Base-by-base conservation (phyloP, 2,329 filamentous ascomycete genomes). In the Juglanconis oblonga region DNA sequence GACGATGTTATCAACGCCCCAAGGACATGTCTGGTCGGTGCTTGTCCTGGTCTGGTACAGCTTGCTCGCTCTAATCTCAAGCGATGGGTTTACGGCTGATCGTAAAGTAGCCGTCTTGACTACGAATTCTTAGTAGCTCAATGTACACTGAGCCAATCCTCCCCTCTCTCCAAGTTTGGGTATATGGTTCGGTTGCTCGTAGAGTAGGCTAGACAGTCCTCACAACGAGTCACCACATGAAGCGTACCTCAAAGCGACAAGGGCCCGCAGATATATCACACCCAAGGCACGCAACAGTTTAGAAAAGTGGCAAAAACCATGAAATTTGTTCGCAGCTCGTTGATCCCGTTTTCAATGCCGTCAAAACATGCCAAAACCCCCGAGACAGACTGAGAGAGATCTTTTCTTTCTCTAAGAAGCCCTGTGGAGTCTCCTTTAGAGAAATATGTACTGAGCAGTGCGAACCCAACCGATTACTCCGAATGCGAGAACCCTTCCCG, bases 391-490 rank as follows among this genome's bases (percentile, higher is more conserved):
- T 47, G 45, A 59, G 62, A 62, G 62, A 61, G 52, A 57, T 58
- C 55, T 61, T 54, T 62, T 48, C 35, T 33, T 54, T 59, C 56
- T 45, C 52, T 57, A 45, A 47, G 53, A 59, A 55, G 58, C 55
- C 53, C 51, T 54, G 53, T 55, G 58, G 44, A 56, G 55, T 52
- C 35, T 31, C 42, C 61, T 63, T 67, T 62, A 60, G 66, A 67
- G 64, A 60, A 64, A 65, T 59, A 62, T 64, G 59, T 64, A 64
- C 56, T 57, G 62, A 64, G 54, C 59, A 79, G 74, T 78, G 77
- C 55, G 55, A 57, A 80, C 79, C 79, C 77, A 81, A 81, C 79
- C 79, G 77, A 78, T 82, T 80, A 83, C 81, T 82, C 81, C 81
- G 77, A 81, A 82, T 82, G 80, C 79, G 81, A 79, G 70, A 69